Evolutionary conservation across 257 asterid genomes (phyloP).

Genomic region (Parsonsia alboflavescens): DNA sequence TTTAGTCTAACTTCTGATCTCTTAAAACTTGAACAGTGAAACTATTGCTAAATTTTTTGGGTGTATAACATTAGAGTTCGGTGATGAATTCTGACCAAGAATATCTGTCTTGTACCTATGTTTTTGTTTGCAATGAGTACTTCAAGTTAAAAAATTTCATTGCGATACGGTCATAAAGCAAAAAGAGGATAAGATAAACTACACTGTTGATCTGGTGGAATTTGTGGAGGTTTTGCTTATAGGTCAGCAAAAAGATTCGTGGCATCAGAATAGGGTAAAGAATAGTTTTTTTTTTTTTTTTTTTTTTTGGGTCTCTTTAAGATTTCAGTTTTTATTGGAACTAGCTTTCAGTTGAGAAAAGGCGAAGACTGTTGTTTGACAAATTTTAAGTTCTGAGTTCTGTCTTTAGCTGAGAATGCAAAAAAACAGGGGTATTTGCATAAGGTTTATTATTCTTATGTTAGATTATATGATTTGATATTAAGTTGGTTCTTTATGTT

Average conservation of each 20-base stretch:
- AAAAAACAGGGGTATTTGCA: not conserved
- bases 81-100: not conserved
- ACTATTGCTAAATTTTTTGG: not conserved
- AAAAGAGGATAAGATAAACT: not conserved
- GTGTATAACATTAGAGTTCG: not conserved
- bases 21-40: not conserved
- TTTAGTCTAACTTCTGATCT: not conserved
- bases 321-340: no score
- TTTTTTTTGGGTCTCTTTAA: no score
- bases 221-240: not conserved
- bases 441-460: not conserved
- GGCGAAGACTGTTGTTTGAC: not conserved
- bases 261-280: not conserved
- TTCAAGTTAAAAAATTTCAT: not conserved
- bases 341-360: no score
- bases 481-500: no score
- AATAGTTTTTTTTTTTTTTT: not conserved
- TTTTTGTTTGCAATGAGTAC: not conserved
- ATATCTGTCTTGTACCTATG: not conserved
- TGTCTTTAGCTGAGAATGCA: not conserved
- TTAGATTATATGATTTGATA: no score
- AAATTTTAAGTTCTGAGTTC: no score
- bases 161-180: not conserved
- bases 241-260: not conserved
- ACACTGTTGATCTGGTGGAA: not conserved